These are phyloP conservation scores for Neonectria punicea DNA, from an alignment of 2,329 filamentous ascomycete genomes.

Conservation along the genomic window DNA sequence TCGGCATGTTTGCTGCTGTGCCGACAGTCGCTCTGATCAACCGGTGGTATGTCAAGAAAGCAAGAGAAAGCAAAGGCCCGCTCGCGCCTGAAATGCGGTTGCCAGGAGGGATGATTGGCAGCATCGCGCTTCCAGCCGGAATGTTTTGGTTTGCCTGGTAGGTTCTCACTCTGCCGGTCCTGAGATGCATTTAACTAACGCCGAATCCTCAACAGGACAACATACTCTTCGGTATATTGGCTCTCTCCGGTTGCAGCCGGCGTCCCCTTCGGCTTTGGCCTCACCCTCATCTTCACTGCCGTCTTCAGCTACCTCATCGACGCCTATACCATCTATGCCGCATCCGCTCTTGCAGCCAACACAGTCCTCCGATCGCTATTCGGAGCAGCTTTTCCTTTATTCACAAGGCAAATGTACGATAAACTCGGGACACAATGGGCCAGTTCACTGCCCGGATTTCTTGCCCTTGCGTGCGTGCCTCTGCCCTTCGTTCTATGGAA, in stretches of 20 bases:
- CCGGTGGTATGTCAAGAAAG: conserved; percentile 59
- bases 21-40: conserved; percentile 63
- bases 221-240: conserved; percentile 60
- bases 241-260: conserved; percentile 59
- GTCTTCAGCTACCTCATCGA: conserved; percentile 76
- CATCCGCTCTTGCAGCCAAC: conserved; percentile 74
- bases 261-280: conserved; percentile 63
- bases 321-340: conserved; percentile 78
- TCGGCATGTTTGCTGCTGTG: conserved; percentile 69
- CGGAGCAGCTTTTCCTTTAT: conserved; percentile 39
- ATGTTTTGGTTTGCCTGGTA: conserved; percentile 76
- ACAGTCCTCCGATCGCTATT: conserved; percentile 34
- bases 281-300: conserved; percentile 72
- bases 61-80: conserved; percentile 59
- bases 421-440: conserved; percentile 41
- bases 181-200: rapidly evolving
- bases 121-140: conserved; percentile 66
- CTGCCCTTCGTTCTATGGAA: conserved; percentile 39
- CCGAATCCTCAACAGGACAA: conserved; percentile 22
- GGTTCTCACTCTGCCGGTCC: conserved; percentile 6
- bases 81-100: conserved; percentile 72
- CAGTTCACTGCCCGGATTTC: conserved; percentile 34
- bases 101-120: conserved; percentile 68
- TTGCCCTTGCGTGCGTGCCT: conserved; percentile 36
- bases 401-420: conserved; percentile 42